Evolutionary conservation across 306 rosid species (phyloP).

Genomic region (Pyrus pyrifolia): DNA sequence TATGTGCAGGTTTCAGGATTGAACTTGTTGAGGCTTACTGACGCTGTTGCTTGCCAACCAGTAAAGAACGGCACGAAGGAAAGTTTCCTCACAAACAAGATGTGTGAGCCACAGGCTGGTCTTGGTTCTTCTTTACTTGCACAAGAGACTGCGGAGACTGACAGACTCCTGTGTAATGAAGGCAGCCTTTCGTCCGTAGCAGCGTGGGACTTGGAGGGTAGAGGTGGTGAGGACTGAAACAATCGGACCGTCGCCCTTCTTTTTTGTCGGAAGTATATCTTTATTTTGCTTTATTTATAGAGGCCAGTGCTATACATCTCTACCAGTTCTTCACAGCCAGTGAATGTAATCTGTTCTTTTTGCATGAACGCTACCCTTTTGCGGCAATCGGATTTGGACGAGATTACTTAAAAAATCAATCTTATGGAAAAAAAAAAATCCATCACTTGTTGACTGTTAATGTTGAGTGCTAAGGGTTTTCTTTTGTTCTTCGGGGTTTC

Average conservation of each 20-base stretch:
- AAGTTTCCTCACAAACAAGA: conserved; percentile 28
- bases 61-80: conserved; percentile 27
- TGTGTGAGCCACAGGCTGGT: conserved; percentile 27
- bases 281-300: conserved; percentile 1
- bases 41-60: conserved; percentile 24
- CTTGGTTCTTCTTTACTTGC: conserved; percentile 26
- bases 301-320: conserved; percentile 5
- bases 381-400: background rate
- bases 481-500: background rate
- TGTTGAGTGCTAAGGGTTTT: background rate
- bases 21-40: conserved; percentile 34
- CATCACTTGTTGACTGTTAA: background rate
- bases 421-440: background rate
- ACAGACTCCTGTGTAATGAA: conserved; percentile 38
- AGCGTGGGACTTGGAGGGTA: conserved; percentile 38
- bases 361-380: background rate
- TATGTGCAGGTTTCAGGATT: conserved; percentile 38
- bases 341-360: conserved; percentile 5
- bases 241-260: background rate
- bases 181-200: conserved; percentile 28
- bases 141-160: conserved; percentile 33
- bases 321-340: background rate
- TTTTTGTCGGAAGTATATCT: background rate
- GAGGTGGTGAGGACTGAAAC: conserved; percentile 38
- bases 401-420: background rate